These are phyloP conservation scores for Oleoguttula mirabilis DNA, from an alignment of 495 filamentous ascomycete species.

Conservation along the genomic window DNA sequence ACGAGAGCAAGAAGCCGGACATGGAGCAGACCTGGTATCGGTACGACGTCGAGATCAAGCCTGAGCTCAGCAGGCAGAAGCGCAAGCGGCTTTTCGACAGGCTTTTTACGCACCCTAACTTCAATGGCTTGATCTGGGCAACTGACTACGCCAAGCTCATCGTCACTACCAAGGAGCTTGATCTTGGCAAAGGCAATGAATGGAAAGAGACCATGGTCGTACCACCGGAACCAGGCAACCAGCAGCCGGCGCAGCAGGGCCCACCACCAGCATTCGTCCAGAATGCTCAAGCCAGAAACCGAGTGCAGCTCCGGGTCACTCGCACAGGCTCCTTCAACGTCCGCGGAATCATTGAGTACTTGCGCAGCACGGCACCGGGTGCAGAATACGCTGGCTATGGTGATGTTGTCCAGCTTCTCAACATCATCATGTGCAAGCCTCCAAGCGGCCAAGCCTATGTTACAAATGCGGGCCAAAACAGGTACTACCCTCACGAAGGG, in stretches of 20 bases:
- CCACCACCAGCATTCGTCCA: constrained; percentile 2
- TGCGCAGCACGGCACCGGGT: constrained; percentile 18
- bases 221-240: constrained; percentile 13
- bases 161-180: constrained; percentile 21
- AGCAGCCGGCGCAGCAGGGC: background rate
- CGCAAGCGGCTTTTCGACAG: constrained; percentile 21
- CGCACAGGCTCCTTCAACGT: constrained; percentile 16
- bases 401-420: constrained; percentile 38
- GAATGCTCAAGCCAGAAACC: constrained; percentile 10
- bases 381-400: constrained; percentile 18
- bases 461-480: constrained; percentile 22
- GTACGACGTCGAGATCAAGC: constrained; percentile 15
- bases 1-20: constrained; percentile 4
- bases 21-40: constrained; percentile 3
- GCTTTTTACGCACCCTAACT: constrained; percentile 18
- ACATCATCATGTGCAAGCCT: constrained; percentile 37
- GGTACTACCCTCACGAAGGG: constrained; percentile 20
- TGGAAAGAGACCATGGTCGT: constrained; percentile 11
- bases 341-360: constrained; percentile 26
- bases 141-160: constrained; percentile 26
- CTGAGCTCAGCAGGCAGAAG: constrained; percentile 19
- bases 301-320: constrained; percentile 13
- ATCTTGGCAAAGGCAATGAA: constrained; percentile 7
- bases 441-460: constrained; percentile 30
- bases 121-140: constrained; percentile 10